A percentile compares a stretch with the other conserved stretches of the same genome.
These are phyloP conservation scores for Lasiosphaeriaceae sp. DNA, from an alignment of 495 filamentous ascomycete genomes.

Conservation along the genomic window DNA sequence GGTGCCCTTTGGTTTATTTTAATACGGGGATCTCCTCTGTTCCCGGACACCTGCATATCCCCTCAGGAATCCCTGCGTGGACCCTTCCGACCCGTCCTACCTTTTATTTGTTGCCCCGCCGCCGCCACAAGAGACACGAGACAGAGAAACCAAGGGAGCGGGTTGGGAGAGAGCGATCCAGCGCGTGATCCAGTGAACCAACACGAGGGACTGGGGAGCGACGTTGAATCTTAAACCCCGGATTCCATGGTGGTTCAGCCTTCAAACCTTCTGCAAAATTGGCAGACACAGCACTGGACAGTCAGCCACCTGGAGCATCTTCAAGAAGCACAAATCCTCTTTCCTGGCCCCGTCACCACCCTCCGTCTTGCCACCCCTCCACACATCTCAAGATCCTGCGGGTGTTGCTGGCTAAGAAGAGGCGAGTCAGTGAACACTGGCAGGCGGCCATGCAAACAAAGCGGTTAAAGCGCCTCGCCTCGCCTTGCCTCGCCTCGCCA, in stretches of 20 bases:
- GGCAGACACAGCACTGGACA: no score
- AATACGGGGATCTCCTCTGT: constrained; percentile 7
- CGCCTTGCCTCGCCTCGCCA: background rate
- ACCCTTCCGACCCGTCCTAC: background rate
- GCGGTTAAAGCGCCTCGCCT: constrained; percentile 9
- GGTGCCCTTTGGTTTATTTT: constrained; percentile 14
- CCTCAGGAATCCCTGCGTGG: background rate
- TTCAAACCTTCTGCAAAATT: no score
- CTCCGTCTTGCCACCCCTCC: background rate
- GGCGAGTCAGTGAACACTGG: background rate
- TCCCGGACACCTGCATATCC: constrained; percentile 7
- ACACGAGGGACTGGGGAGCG: no score
- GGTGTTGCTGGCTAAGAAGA: background rate
- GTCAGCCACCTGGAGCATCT: no score
- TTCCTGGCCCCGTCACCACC: background rate
- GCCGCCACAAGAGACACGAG: background rate
- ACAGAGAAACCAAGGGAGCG: no score
- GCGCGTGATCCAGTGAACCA: no score
- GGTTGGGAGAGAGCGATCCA: no score
- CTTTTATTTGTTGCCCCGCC: background rate
- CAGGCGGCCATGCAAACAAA: background rate
- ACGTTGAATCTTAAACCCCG: no score
- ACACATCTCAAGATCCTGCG: background rate
- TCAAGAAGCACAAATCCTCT: background rate
- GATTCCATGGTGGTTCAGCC: no score